Base-by-base conservation (phyloP, 768 basidiomycete species). In the Agaricus subrufescens region DNA sequence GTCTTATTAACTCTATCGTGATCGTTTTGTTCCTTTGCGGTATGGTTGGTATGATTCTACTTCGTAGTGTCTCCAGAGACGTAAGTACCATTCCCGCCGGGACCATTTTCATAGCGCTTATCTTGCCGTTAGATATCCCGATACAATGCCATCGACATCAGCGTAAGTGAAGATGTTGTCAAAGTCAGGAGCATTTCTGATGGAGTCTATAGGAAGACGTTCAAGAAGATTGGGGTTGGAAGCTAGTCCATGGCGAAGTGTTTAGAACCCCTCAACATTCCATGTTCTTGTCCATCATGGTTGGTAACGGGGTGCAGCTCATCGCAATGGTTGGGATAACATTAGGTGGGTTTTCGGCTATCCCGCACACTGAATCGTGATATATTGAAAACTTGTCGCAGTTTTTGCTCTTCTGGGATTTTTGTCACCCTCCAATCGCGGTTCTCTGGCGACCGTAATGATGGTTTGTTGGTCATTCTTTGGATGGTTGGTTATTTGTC, bases 191-290 rank as follows among this genome's bases (percentile, higher is more conserved):
- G 38, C 27, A 38, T 34, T 25, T 19, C 9, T 8, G 11, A 23
- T 50, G 15, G 1, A 15, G 34, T 57, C 46, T 56, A 15, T 60
- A 93, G 90, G 94, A 96, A 65, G 94, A 96, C 64, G 90, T 97
- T 2, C 93, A 95, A 70, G 96, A 98, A 73, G 96, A 98, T 63
- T 96, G 88, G 82, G 96, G 96, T 1, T 98, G 96, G 96, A 98
- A 98, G 66, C 82, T 98, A 15, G 86, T 98, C 25, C 94, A 97
- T 62, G 94, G 94, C 23, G 96, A 98, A 71, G 91, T 98, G 15
- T 98, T 98, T 78, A 83, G 96, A 23, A 75, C 86, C 1, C 96
- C 96, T 1, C 72, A 73, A 45, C 79, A 86, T 52, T 84, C 93
- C 0, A 83, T 94, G 78, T 60, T 87, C 7, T 73, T 98, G 7